These are phyloP conservation scores for Fusarium lateritium DNA, from an alignment of 2,329 filamentous ascomycete species.

Conservation along the genomic window DNA sequence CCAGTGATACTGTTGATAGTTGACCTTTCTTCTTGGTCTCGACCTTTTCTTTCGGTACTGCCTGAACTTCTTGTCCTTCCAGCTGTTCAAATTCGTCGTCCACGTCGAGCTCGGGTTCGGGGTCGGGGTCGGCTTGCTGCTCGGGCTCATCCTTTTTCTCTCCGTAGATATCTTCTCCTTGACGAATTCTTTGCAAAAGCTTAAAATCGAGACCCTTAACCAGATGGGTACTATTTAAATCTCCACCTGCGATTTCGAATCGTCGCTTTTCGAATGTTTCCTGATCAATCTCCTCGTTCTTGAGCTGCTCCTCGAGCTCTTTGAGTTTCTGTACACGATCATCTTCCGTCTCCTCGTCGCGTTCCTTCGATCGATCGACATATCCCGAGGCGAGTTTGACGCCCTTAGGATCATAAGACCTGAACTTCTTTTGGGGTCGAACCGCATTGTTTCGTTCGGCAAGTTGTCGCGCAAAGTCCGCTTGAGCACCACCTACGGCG, in stretches of 20 bases:
- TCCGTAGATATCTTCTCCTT: slow-evolving; percentile 77
- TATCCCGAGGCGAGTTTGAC: slow-evolving; percentile 85
- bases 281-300: slow-evolving; percentile 86
- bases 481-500: slow-evolving; percentile 67
- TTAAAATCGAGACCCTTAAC: slow-evolving; percentile 94
- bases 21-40: slow-evolving; percentile 72
- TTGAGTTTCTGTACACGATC: slow-evolving; percentile 76
- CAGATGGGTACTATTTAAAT: slow-evolving; percentile 84
- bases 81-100: slow-evolving; percentile 78
- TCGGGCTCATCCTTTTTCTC: slow-evolving; percentile 50
- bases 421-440: slow-evolving; percentile 79
- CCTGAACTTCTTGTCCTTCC: slow-evolving; percentile 68
- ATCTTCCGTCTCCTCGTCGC: slow-evolving; percentile 68
- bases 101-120: slow-evolving; percentile 58
- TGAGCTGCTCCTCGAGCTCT: slow-evolving; percentile 84
- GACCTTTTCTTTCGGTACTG: slow-evolving; percentile 65
- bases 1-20: slow-evolving; percentile 66
- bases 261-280: slow-evolving; percentile 82
- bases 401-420: slow-evolving; percentile 85
- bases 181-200: slow-evolving; percentile 77
- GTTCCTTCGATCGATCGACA: slow-evolving; percentile 81
- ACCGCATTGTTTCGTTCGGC: slow-evolving; percentile 75
- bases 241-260: slow-evolving; percentile 85
- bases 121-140: slow-evolving; percentile 50
- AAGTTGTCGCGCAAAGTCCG: slow-evolving; percentile 87